Conservation (phyloP, 495 filamentous ascomycete genomes). For the Aspergillus steynii region DNA sequence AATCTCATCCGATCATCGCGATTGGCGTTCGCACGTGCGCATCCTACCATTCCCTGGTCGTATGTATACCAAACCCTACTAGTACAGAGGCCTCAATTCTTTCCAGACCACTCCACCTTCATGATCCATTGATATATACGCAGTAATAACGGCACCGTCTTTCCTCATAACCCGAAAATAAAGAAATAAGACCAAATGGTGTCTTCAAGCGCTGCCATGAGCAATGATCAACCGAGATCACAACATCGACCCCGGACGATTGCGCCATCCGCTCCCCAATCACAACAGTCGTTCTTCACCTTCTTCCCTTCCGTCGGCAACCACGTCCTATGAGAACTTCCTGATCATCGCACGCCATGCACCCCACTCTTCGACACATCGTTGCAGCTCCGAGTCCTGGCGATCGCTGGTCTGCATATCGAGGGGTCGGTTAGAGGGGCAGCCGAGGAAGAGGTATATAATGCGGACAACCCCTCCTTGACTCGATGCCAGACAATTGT, state of each 20-base stretch:
- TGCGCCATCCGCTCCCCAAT: conserved; percentile 30
- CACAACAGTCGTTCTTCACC: conserved; percentile 8
- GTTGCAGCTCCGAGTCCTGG: not conserved
- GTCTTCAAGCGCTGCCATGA: no score
- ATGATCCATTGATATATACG: no score
- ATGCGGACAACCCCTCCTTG: not conserved
- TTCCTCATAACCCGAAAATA: no score
- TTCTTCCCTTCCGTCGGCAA: not conserved
- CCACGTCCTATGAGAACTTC: conserved; percentile 13
- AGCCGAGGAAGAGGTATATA: not conserved
- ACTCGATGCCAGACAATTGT: not conserved
- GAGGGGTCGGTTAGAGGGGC: not conserved
- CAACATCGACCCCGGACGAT: conserved; percentile 35
- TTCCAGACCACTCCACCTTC: no score
- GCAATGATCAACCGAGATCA: conserved; percentile 17
- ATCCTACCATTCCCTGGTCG: no score
- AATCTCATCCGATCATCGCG: no score
- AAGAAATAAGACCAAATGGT: no score
- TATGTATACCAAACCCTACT: no score
- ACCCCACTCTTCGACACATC: conserved; percentile 19
- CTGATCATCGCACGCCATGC: conserved; percentile 24
- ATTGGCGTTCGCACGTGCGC: no score
- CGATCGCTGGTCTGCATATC: not conserved
- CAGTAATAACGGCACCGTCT: no score
- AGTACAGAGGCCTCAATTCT: no score